Evolutionary conservation across 768 basidiomycete species (phyloP), one percentile per base, ranked within the genome.

Genomic region (Trametes gibbosa): DNA sequence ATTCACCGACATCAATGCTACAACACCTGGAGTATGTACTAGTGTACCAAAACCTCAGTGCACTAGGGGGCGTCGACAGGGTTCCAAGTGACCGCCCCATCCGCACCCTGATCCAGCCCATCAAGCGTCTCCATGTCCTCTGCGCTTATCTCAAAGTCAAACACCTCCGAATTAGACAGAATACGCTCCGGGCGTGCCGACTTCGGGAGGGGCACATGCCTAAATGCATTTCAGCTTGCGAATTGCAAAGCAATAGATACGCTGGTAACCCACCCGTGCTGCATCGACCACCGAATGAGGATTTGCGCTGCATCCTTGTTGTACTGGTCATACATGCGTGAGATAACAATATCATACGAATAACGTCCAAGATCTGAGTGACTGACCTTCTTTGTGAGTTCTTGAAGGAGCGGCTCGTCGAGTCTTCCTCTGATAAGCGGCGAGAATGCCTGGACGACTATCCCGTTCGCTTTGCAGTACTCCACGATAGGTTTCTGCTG

Each of bases 211-310:
- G 46, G 46, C 5, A 48, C 25, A 8, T 48, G 46, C 8, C 46
- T 48, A 24, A 8, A 21, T 27, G 17, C 8, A 14, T 16, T 25
- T 48, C 14, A 48, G 46, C 13, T 4, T 48, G 25, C 25, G 25
- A 29, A 10, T 5, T 29, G 16, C 25, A 9, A 17, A 2, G 45
- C 9, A 5, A 12, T 32, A 7, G 29, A 17, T 21, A 53, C 19
- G 3, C 19, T n/a, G 12, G 23, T 32, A 25, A 9, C 74, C 82
- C 34, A 89, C 89, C 84, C 85, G 66, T 82, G 84, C 70, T 97
- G 95, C 34, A 98, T 74, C 34, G 92, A 95, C 92, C 94, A 97
- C 25, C 95, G 83, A 56, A 97, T 76, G n/a, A 95, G 81, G 51
- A 96, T 79, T 67, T 97, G 95, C 14, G 92, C 86, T 8, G 82